These are phyloP conservation scores for Linum trigynum DNA, from an alignment of 345 rosid genomes.

Conservation along the genomic window DNA sequence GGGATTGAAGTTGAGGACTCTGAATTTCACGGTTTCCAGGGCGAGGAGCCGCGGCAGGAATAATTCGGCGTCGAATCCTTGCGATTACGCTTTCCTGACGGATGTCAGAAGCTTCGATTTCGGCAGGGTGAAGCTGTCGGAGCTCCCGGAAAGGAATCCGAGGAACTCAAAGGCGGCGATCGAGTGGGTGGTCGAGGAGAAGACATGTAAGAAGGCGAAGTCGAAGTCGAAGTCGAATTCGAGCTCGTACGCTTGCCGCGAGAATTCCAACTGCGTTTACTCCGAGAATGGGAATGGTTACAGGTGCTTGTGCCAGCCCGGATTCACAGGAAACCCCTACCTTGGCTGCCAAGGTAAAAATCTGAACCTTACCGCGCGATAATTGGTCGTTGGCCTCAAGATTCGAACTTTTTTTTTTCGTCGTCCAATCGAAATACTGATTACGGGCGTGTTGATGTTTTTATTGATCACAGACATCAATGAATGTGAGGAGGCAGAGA, in stretches of 20 bases:
- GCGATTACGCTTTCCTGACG: conserved; percentile 12
- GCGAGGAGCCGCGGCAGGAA: not conserved
- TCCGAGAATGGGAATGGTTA: too few relatives aligned
- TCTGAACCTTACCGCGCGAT: not conserved
- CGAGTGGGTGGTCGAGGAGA: too few relatives aligned
- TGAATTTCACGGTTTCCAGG: not conserved
- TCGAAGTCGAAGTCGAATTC: conserved; percentile 2
- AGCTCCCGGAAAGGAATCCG: conserved; percentile 24
- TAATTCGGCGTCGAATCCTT: conserved; percentile 6
- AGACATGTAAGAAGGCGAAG: not conserved
- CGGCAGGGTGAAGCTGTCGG: conserved; percentile 12
- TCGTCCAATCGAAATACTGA: not conserved
- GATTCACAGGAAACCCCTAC: conserved; percentile 18
- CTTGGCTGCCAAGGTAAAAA: conserved; percentile 14
- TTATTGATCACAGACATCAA: conserved; percentile 5
- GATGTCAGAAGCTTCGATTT: conserved; percentile 8
- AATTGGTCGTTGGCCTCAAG: not conserved
- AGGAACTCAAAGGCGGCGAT: not conserved
- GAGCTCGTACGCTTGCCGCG: conserved; percentile 6
- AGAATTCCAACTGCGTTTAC: not conserved
- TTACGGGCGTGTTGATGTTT: not conserved
- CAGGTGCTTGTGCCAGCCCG: not conserved
- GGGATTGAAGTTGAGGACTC: not conserved
- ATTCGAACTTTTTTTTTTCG: not conserved
- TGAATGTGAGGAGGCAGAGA: conserved; percentile 4